Evolutionary conservation across 768 basidiomycete genomes (phyloP), one percentile per base, ranked within the genome.

Genomic region (Phaffia australis): DNA sequence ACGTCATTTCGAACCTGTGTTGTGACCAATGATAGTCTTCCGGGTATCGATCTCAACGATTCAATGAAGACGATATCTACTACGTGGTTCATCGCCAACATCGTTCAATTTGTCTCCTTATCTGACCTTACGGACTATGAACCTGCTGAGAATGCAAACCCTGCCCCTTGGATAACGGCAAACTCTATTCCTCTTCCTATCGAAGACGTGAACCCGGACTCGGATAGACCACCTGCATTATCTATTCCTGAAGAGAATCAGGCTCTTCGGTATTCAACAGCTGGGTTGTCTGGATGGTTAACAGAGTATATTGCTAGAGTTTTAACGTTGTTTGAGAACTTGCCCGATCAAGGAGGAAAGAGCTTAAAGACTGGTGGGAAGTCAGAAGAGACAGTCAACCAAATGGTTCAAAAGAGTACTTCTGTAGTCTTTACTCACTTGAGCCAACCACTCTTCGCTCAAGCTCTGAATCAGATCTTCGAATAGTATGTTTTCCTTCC

Each of bases 261-360:
- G 19, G 62, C 56, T 3, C 67, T 69, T 23, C 27, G 67, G 21
- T 69, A 59, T 48, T 64, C 67, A 47, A 69, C 67, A 0, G 55
- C 57, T 51, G 52, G 60, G 3, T 23, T 69, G 1, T 54, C 55
- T 14, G 56, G 56, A 23, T 69, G 67, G 67, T 46, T 69, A 15
- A 50, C 67, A 2, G 67, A 59, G 21, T 69, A 63, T 49, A 57
- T 69, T 23, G 83, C 85, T 6, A 79, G 87, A 56, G 86, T 91
- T 14, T 84, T 92, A 46, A 81, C 86, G 64, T 78, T 92, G 6
- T 82, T 91, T 68, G 87, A 89, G 74, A 90, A 89, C 72, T 79
- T 93, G 23, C 89, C 90, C 0, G 89, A 91, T 66, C 89, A 91
- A 75, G 84, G 77, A 0, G 87, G 94, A 5, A 84, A 84, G 84